Evolutionary conservation across 208 protist genomes (phyloP).

Genomic region (Crithidia sp.): DNA sequence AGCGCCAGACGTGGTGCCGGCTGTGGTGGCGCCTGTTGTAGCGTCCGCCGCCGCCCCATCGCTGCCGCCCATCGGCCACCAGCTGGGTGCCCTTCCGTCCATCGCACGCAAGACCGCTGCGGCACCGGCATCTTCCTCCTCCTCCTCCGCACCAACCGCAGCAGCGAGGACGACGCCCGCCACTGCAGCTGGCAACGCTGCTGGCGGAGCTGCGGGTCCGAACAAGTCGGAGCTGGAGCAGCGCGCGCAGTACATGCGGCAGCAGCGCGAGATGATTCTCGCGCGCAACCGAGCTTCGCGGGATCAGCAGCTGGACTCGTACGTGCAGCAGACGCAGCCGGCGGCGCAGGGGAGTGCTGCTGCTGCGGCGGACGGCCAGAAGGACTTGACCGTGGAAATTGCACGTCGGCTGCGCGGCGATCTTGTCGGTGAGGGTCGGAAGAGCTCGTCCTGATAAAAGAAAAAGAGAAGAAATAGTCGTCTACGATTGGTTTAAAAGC

Average conservation of each 20-base stretch:
- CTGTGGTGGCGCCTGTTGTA: conserved; percentile 11
- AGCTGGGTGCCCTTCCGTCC: conserved; percentile 22
- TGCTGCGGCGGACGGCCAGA: conserved; percentile 36
- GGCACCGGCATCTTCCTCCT: background rate
- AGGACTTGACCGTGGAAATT: conserved; percentile 78
- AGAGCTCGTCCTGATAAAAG: conserved; percentile 10
- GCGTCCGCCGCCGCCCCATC: background rate
- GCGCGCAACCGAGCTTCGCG: conserved; percentile 74
- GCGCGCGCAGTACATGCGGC: conserved; percentile 77
- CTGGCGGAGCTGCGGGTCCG: conserved; percentile 12
- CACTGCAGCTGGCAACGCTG: background rate
- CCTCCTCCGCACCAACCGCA: background rate
- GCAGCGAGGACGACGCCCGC: background rate
- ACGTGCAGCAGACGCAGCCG: conserved; percentile 39
- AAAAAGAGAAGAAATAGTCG: background rate
- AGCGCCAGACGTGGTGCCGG: conserved; percentile 14
- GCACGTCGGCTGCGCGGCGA: conserved; percentile 85
- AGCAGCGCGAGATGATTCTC: conserved; percentile 86
- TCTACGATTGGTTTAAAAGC: too few species aligned
- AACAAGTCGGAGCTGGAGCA: conserved; percentile 77
- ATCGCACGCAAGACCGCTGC: conserved; percentile 11
- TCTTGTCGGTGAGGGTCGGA: conserved; percentile 68
- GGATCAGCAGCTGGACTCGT: conserved; percentile 74
- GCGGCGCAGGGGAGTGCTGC: conserved; percentile 7
- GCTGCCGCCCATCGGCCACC: conserved; percentile 13